These are phyloP conservation scores for Cairneyella variabilis DNA, from an alignment of 495 filamentous ascomycete genomes.

Conservation along the genomic window DNA sequence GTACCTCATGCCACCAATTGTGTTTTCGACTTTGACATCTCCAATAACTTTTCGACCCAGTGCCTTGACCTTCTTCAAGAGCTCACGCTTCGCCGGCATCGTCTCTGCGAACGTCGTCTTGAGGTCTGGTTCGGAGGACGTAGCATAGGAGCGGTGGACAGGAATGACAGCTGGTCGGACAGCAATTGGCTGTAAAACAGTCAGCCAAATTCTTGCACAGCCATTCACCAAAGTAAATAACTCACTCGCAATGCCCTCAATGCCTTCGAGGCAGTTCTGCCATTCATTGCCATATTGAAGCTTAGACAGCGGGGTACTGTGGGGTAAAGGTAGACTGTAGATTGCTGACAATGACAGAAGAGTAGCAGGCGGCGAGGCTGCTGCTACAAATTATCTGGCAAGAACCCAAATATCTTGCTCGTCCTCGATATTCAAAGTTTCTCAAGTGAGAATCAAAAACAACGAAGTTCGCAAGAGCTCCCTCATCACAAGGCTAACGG, in stretches of 20 bases:
- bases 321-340: conserved; percentile 14
- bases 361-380: too few relatives aligned
- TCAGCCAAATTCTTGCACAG: background rate
- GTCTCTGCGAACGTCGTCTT: conserved; percentile 76
- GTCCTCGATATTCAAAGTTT: too few relatives aligned
- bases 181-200: conserved; percentile 30
- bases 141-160: conserved; percentile 52
- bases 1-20: conserved; percentile 90
- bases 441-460: too few relatives aligned
- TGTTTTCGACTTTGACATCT: conserved; percentile 90
- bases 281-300: conserved; percentile 45
- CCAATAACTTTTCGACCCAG: conserved; percentile 80
- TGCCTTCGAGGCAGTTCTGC: conserved; percentile 43
- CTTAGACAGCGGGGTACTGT: conserved; percentile 18
- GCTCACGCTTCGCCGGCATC: conserved; percentile 89
- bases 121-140: conserved; percentile 77
- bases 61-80: conserved; percentile 85
- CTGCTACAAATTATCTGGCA: too few relatives aligned
- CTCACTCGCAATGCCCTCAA: conserved; percentile 52
- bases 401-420: too few relatives aligned
- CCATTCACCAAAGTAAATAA: background rate
- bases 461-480: too few relatives aligned
- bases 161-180: conserved; percentile 25
- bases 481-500: background rate
- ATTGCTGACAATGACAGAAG: too few relatives aligned